phyloP scores from a whole-genome alignment of 2,329 filamentous ascomycete species.

The Lachnellula subtilissima region DNA sequence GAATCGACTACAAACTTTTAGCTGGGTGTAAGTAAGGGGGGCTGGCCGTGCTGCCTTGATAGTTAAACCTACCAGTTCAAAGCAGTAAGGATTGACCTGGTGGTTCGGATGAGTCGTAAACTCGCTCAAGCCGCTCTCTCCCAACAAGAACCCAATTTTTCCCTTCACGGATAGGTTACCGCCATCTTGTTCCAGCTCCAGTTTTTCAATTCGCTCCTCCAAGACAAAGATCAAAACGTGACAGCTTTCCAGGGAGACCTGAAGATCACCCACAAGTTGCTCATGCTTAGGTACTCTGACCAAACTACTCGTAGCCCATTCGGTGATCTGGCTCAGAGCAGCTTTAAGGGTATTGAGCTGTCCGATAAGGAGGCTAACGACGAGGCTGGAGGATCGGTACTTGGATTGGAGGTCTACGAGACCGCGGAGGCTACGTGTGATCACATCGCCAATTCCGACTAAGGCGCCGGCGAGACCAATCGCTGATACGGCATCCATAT shows the following conservation, averaged over 20 bases:
- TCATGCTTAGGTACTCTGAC: neutral
- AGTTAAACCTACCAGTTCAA: conserved; percentile 3
- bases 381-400: conserved; percentile 4
- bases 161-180: neutral
- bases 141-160: conserved; percentile 4
- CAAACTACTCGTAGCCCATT: neutral
- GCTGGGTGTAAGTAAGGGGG: neutral
- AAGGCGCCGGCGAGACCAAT: conserved; percentile 2
- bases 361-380: conserved; percentile 4
- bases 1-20: conserved; percentile 1
- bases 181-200: neutral
- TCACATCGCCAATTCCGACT: conserved; percentile 2
- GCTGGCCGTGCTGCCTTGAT: neutral
- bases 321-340: conserved; percentile 3
- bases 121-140: conserved; percentile 1
- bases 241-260: conserved; percentile 3
- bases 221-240: conserved; percentile 2
- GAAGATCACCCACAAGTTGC: conserved; percentile 2
- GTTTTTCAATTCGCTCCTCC: conserved; percentile 2
- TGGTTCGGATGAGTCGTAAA: conserved; percentile 5
- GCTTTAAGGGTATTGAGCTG: conserved; percentile 6
- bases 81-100: conserved; percentile 3
- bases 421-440: neutral
- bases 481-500: conserved; percentile 4
- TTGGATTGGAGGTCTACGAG: conserved; percentile 4